Evolutionary conservation across 2,329 filamentous ascomycete species (phyloP), one percentile per base, ranked within the genome.

Genomic region (Fusarium multiceps): DNA sequence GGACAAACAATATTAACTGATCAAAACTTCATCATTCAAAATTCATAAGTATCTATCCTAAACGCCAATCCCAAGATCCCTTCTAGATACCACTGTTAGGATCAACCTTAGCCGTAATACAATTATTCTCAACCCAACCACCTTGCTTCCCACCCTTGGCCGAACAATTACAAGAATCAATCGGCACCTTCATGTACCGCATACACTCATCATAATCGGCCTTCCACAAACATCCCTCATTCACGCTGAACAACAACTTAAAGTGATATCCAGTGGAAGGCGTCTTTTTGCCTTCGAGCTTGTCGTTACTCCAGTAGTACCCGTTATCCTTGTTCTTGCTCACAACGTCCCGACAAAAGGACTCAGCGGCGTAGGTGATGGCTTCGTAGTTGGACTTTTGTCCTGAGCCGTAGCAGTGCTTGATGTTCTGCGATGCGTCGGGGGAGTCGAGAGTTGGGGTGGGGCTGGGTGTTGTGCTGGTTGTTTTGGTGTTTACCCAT

Each of bases 131-230:
- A 21, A 76, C 66, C 18, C 16, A 47, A 6, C 76, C 74, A 21
- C 74, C 76, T 54, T 73, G 69, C 59, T 76, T 78, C 4, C 56
- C 51, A 5, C 66, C 61, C 30, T 66, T 60, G 1, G 62, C 69
- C 2, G 49, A 46, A 25, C 75, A 77, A 51, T 77, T 55, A 27
- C 74, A 78, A 4, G 61, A 62, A 55, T 77, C 72, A 9, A 72
- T 70, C 1, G 60, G 63, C n/a, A 74, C 59, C n/a, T 55, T 50
- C 11, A 78, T 55, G 55, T 78, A 76, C 9, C 66, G 51, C 61
- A 68, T 59, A 56, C 76, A 77, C 43, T 72, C 54, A 41, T 66
- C 49, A 7, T 61, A 56, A 50, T 69, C n/a, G 2, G 48, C 70
- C 4, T 13, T 59, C 65, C 64, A 76, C 2, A 59, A 23, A 59